Base-by-base conservation (phyloP, 2,329 filamentous ascomycete genomes). In the Alternaria atra region DNA sequence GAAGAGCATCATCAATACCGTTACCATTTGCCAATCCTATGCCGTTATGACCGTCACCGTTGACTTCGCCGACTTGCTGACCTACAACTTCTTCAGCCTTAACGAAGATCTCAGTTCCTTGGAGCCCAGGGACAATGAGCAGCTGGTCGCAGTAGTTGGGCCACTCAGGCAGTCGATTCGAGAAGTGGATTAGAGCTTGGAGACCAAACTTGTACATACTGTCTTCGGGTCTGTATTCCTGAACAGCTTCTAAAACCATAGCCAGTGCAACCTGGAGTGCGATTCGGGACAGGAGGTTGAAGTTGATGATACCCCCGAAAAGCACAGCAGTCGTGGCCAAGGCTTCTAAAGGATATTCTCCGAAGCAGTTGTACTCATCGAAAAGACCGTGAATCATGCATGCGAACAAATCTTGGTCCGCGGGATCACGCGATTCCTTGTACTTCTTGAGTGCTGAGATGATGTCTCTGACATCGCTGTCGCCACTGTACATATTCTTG, bases 301-400 rank as follows among this genome's bases (percentile, higher is more conserved):
- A 95, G 52, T 94, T 94, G 72, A 99, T 97, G 66, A 98, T 95
- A 29, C 94, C 95, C 56, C 95, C 95, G 76, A 99, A 99, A 29
- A 99, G 86, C 9, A 99, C 94, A 4, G 95, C 94, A 0, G 95
- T 99, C 10, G 94, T 98, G 7, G 94, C 94, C 52, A 99, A 83
- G 6, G 95, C 95, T 74, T 97, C 94, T n/a, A 97, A 84, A 0
- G 96, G 96, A 77, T 99, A 99, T 73, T 96, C 94, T 40, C 91
- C 88, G 76, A 97, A 99, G 74, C 97, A 96, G 56, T 90, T 90
- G 77, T 97, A 99, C 81, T 99, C 95, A 71, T 99, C 95, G 71
- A 99, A 97, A 4, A 99, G 84, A 1, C 95, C 95, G 73, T 97
- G 94, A 35, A 99, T 97, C 93, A 99, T 99, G 81, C 94, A 97